A percentile compares a stretch with the other conserved stretches of the same genome.
Conservation (phyloP, 768 basidiomycete species). For the Lyophyllum semitale region DNA sequence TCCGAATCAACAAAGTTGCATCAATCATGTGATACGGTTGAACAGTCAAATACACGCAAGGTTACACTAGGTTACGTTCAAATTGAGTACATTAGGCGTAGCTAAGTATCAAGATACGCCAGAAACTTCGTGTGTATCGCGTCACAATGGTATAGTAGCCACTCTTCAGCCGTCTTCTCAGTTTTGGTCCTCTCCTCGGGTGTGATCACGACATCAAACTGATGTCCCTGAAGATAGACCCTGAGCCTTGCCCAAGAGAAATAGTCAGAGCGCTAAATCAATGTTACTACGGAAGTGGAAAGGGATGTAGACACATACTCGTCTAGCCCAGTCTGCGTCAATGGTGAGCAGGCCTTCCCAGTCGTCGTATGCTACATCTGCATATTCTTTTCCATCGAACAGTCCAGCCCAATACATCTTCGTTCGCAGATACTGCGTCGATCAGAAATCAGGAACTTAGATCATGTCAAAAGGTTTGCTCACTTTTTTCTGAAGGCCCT, state of each 20-base stretch:
- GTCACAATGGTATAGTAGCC: neutral
- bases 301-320: neutral
- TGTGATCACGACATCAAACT: neutral
- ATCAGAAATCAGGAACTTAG: neutral
- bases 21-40: no score
- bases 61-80: no score
- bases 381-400: neutral
- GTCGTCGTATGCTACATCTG: neutral
- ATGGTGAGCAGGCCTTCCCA: neutral
- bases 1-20: no score
- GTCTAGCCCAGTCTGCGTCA: neutral
- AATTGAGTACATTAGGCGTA: no score
- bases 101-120: no score
- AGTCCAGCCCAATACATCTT: neutral
- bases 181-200: neutral
- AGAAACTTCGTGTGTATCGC: neutral
- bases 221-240: neutral
- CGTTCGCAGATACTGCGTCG: neutral
- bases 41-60: no score
- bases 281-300: neutral
- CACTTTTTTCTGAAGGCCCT: neutral
- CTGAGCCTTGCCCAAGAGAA: neutral
- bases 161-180: no score
- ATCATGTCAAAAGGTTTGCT: neutral
- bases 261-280: neutral